Percentiles rank a stretch among this genome's conserved stretches.
Conservation (phyloP, 2,329 filamentous ascomycete species). For the Neofusicoccum umdonicola region DNA sequence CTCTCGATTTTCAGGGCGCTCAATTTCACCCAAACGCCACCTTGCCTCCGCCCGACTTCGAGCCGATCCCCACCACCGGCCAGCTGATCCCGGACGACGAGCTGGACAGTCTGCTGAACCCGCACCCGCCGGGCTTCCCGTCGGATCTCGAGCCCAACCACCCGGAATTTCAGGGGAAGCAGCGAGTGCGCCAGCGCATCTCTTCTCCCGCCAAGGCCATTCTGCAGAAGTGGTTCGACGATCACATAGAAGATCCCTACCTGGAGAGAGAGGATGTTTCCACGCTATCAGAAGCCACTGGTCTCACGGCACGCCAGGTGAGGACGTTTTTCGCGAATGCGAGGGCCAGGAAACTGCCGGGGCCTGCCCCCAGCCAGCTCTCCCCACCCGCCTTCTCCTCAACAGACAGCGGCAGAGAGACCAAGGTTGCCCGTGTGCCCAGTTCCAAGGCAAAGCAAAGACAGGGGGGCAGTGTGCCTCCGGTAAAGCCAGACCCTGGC, state of each 20-base stretch:
- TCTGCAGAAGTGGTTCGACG: slow-evolving; percentile 24
- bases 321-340: slow-evolving; percentile 28
- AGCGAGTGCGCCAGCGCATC: slow-evolving; percentile 17
- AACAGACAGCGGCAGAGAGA: background rate
- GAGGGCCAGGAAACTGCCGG: slow-evolving; percentile 22
- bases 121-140: background rate
- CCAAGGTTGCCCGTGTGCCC: background rate
- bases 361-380: background rate
- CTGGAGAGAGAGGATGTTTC: slow-evolving; percentile 22
- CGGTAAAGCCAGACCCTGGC: background rate
- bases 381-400: slow-evolving; percentile 9
- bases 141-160: background rate
- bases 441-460: background rate
- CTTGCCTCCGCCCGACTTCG: background rate
- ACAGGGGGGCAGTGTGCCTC: background rate
- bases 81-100: background rate
- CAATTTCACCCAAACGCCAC: background rate
- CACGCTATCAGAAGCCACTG: slow-evolving; percentile 20
- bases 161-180: background rate
- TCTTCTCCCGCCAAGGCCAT: slow-evolving; percentile 21
- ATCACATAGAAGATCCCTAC: slow-evolving; percentile 25
- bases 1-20: slow-evolving; percentile 7
- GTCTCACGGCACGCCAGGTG: slow-evolving; percentile 23
- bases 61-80: background rate
- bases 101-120: background rate